Percentiles rank a stretch among this genome's conserved stretches.
phyloP scores from a whole-genome alignment of 1,284 basidiomycete genomes.

The Ustilago vetiveriae region DNA sequence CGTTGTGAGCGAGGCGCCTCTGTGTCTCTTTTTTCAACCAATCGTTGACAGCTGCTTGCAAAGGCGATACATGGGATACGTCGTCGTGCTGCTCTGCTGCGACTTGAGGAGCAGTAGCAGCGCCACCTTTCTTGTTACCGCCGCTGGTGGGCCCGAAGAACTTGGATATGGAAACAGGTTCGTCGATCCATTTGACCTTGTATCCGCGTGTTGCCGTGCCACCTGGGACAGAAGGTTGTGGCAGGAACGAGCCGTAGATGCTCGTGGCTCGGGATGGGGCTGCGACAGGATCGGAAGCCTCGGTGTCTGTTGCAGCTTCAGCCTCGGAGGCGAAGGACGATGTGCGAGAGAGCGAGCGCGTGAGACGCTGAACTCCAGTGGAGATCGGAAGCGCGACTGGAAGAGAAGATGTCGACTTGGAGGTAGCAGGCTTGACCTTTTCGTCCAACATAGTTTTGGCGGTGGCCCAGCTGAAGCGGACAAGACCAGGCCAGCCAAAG shows the following conservation, averaged over 20 bases:
- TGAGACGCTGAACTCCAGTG: conserved; percentile 11
- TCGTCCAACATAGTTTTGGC: conserved; percentile 87
- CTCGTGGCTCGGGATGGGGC: conserved; percentile 7
- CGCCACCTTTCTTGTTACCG: conserved; percentile 6
- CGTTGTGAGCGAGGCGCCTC: neutral
- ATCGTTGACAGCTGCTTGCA: conserved; percentile 26
- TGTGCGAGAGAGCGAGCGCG: conserved; percentile 24
- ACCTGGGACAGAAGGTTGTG: conserved; percentile 6
- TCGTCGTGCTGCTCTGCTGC: neutral
- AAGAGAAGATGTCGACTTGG: neutral
- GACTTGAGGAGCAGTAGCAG: neutral
- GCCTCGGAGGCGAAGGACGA: conserved; percentile 5
- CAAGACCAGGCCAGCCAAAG: conserved; percentile 90
- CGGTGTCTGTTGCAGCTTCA: neutral
- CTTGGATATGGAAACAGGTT: conserved; percentile 45
- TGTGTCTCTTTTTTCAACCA: conserved; percentile 25
- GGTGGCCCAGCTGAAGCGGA: conserved; percentile 94
- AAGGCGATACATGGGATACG: conserved; percentile 2
- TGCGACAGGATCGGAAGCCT: neutral
- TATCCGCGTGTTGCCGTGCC: conserved; percentile 26
- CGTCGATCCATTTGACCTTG: conserved; percentile 54
- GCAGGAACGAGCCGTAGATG: conserved; percentile 31
- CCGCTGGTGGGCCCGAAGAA: conserved; percentile 34
- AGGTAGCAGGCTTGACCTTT: conserved; percentile 23
- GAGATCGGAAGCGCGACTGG: neutral